Conservation (phyloP, 495 filamentous ascomycete species). For the Tuber aestivum region DNA sequence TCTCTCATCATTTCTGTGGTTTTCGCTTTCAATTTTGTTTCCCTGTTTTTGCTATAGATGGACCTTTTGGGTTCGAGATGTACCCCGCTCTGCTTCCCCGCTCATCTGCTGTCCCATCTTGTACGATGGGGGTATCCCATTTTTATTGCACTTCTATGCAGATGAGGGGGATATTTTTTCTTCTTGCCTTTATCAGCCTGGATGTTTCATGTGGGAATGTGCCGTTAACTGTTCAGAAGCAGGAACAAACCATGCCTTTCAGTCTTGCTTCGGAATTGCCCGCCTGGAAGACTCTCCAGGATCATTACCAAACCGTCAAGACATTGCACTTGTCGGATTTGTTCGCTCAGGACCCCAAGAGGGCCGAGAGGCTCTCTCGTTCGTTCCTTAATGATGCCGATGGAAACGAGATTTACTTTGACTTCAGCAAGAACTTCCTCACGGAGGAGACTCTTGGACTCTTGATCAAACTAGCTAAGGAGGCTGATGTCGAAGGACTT, state of each 20-base stretch:
- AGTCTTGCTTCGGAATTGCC: slow-evolving; percentile 71
- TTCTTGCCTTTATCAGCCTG: not conserved
- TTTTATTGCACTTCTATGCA: not conserved
- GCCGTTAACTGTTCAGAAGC: slow-evolving; percentile 9
- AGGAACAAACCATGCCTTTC: slow-evolving; percentile 47
- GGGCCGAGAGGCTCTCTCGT: slow-evolving; percentile 84
- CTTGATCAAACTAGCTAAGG: slow-evolving; percentile 79
- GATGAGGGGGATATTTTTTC: not conserved
- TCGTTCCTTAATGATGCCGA: slow-evolving; percentile 75
- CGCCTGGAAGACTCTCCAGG: slow-evolving; percentile 81
- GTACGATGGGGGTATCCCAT: not conserved
- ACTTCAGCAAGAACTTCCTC: slow-evolving; percentile 98
- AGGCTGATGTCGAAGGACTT: slow-evolving; percentile 84
- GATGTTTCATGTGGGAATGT: not conserved
- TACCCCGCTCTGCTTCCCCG: not conserved
- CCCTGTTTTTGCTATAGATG: not conserved
- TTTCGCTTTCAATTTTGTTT: not conserved
- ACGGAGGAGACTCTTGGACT: slow-evolving; percentile 85
- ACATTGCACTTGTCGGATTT: slow-evolving; percentile 87
- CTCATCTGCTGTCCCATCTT: not conserved
- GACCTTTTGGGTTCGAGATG: not conserved
- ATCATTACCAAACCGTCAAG: slow-evolving; percentile 80
- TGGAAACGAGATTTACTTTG: slow-evolving; percentile 76
- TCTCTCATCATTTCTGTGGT: not conserved
- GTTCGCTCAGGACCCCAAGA: slow-evolving; percentile 79